Evolutionary conservation across 257 asterid species (phyloP).

Genomic region (Jacaranda copaia): DNA sequence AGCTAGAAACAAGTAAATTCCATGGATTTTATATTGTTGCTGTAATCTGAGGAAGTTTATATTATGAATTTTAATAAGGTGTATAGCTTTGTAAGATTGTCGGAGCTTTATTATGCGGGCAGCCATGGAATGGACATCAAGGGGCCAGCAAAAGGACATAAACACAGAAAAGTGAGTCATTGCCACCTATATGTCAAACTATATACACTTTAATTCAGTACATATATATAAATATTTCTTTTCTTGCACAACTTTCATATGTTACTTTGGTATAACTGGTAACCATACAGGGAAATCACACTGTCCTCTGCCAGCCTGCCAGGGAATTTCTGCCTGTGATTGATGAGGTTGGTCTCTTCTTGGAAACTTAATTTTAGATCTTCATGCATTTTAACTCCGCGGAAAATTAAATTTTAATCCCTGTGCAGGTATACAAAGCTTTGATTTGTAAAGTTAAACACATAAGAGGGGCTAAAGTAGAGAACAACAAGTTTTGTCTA

Average conservation of each 20-base stretch:
- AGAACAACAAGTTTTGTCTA: conserved; percentile 79
- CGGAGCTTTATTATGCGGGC: conserved; percentile 92
- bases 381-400: no score
- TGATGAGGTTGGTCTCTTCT: conserved; percentile 60
- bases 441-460: conserved; percentile 63
- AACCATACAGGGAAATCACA: conserved; percentile 66
- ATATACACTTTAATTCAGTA: no score
- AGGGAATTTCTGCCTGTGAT: conserved; percentile 82
- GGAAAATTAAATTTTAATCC: no score
- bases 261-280: not conserved
- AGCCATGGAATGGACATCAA: conserved; percentile 98
- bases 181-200: not conserved
- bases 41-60: not conserved
- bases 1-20: not conserved
- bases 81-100: conserved; percentile 61
- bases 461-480: conserved; percentile 80
- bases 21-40: not conserved
- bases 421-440: conserved; percentile 56
- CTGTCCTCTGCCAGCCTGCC: conserved; percentile 94
- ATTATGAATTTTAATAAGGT: conserved; percentile 44
- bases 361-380: no score
- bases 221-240: not conserved
- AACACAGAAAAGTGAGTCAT: conserved; percentile 52
- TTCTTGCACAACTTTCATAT: conserved; percentile 21
- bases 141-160: conserved; percentile 71